Conservation (phyloP, 176 grass and related monocot species). For the Cenchrus purpureus region DNA sequence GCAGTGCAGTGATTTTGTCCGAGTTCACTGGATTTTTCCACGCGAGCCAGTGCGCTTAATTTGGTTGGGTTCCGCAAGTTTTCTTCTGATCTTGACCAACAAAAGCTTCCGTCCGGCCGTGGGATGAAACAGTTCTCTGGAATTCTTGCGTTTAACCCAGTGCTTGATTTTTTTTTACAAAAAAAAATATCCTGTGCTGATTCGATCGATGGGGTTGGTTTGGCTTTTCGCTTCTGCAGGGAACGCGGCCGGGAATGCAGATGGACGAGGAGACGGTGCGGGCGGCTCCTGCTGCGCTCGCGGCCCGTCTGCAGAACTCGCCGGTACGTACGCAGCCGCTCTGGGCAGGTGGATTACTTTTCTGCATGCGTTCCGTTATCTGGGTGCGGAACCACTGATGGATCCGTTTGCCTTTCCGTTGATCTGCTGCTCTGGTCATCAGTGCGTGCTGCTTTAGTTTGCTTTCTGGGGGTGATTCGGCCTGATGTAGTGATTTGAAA, state of each 20-base stretch:
- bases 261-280: conserved; percentile 49
- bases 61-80: background rate
- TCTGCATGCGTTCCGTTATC: background rate
- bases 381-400: background rate
- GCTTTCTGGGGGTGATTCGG: background rate
- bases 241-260: conserved; percentile 16
- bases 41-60: background rate
- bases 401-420: background rate
- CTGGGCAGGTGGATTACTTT: conserved; percentile 8
- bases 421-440: background rate
- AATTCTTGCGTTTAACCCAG: background rate
- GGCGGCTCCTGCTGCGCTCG: conserved; percentile 40
- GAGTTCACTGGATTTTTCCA: background rate
- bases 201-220: background rate
- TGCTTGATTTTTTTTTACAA: background rate
- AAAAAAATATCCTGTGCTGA: background rate
- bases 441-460: background rate
- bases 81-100: background rate
- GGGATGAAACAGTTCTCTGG: background rate
- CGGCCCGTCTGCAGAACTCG: conserved; percentile 29
- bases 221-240: conserved; percentile 18
- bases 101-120: background rate
- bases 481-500: background rate
- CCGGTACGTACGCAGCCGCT: conserved; percentile 41
- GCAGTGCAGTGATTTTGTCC: background rate